Percentiles rank a stretch among this genome's conserved stretches.
phyloP scores from a whole-genome alignment of 2,329 filamentous ascomycete species.

The Thielaviopsis populi region DNA sequence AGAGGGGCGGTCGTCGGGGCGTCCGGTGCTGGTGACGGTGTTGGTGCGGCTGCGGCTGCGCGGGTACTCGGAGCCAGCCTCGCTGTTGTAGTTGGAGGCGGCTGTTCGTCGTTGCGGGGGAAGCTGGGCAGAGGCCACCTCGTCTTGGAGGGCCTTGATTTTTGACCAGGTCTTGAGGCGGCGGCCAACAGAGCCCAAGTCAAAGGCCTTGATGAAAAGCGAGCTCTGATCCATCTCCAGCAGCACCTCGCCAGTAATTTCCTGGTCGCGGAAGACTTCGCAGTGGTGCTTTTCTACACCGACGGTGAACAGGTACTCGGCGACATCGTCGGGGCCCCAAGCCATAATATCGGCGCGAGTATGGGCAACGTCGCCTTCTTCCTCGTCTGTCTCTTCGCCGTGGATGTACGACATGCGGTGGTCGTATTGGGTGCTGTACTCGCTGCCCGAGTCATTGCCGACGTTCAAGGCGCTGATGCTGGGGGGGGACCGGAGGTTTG shows the following conservation, averaged over 20 bases:
- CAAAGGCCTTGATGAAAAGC: constrained; percentile 88
- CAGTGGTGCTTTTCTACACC: constrained; percentile 85
- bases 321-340: constrained; percentile 72
- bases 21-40: constrained; percentile 37
- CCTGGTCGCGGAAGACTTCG: constrained; percentile 86
- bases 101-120: constrained; percentile 35
- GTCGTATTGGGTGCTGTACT: constrained; percentile 68
- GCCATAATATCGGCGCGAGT: constrained; percentile 55
- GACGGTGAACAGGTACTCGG: constrained; percentile 71
- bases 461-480: constrained; percentile 32
- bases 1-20: constrained; percentile 30
- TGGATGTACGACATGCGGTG: constrained; percentile 80
- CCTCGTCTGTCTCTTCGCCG: constrained; percentile 88
- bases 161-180: constrained; percentile 93
- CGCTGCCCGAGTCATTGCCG: constrained; percentile 67
- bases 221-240: constrained; percentile 92
- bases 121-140: constrained; percentile 42
- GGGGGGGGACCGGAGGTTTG: constrained; percentile 52
- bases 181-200: constrained; percentile 78
- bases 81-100: constrained; percentile 39
- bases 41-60: constrained; percentile 41
- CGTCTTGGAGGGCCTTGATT: constrained; percentile 80
- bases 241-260: constrained; percentile 86
- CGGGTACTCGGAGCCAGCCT: constrained; percentile 36
- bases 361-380: constrained; percentile 65